phyloP scores from a whole-genome alignment of 768 basidiomycete species.

The button mushroom (Agaricus bisporus) region DNA sequence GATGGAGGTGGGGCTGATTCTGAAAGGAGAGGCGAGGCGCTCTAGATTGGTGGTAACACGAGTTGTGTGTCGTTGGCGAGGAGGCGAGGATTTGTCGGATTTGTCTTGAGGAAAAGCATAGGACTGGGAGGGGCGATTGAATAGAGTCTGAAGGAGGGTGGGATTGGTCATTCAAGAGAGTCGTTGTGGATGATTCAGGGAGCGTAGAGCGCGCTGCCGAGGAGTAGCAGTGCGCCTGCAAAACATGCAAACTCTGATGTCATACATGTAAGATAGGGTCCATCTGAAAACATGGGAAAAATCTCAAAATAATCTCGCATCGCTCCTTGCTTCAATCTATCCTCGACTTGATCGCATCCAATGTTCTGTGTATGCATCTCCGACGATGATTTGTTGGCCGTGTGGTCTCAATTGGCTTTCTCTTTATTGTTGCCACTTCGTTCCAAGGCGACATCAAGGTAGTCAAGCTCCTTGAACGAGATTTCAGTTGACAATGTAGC shows the following conservation, averaged over 20 bases:
- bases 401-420: too few species aligned
- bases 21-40: not conserved
- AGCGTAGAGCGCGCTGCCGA: not conserved
- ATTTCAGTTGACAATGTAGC: too few species aligned
- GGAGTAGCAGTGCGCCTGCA: not conserved
- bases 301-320: too few species aligned
- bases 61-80: conserved; percentile 44
- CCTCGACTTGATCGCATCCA: too few species aligned
- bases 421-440: too few species aligned
- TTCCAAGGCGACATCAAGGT: too few species aligned
- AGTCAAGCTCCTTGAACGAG: too few species aligned
- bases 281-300: too few species aligned
- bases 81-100: conserved; percentile 49
- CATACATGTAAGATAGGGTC: not conserved
- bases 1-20: not conserved
- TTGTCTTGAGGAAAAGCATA: conserved; percentile 43
- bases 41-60: conserved; percentile 36
- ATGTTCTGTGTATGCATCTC: too few species aligned
- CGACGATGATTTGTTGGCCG: too few species aligned
- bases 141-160: conserved; percentile 44
- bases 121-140: conserved; percentile 59
- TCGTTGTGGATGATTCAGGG: not conserved
- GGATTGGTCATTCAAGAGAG: conserved; percentile 23
- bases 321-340: too few species aligned
- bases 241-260: not conserved